Conservation (phyloP, 108 stramenopile genomes). For the Poteriospumella lacustris region DNA sequence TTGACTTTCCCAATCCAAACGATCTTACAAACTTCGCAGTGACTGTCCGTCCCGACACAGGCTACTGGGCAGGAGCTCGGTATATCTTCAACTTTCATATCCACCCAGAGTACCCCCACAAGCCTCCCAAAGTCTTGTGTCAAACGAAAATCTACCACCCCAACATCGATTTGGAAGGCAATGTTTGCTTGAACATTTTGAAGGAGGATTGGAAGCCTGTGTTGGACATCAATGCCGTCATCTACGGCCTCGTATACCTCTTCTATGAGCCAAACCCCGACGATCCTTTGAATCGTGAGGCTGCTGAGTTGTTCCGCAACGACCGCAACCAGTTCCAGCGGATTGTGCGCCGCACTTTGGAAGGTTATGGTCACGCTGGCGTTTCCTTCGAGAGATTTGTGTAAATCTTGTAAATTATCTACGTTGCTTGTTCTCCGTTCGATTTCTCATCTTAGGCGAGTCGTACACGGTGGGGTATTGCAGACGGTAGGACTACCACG, state of each 20-base stretch:
- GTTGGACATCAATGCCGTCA: conserved; percentile 94
- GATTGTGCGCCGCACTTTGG: conserved; percentile 15
- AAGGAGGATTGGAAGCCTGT: conserved; percentile 99
- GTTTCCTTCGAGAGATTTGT: neutral
- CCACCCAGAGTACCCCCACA: conserved; percentile 94
- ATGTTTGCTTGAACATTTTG: conserved; percentile 97
- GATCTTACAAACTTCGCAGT: conserved; percentile 86
- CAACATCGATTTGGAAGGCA: conserved; percentile 95
- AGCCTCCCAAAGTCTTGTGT: conserved; percentile 92
- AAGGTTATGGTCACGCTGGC: conserved; percentile 22
- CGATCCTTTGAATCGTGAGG: conserved; percentile 98
- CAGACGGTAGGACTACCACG: too few species aligned
- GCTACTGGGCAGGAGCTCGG: conserved; percentile 87
- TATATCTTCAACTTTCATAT: conserved; percentile 90
- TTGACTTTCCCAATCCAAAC: conserved; percentile 89
- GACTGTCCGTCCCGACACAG: conserved; percentile 75
- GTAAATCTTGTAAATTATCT: too few species aligned
- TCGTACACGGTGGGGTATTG: too few species aligned
- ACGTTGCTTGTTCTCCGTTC: too few species aligned
- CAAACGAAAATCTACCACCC: conserved; percentile 91
- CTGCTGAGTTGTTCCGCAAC: conserved; percentile 88
- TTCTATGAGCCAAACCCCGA: conserved; percentile 99
- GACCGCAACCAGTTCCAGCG: conserved; percentile 48
- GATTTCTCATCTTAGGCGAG: too few species aligned
- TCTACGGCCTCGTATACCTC: conserved; percentile 92